phyloP scores from a whole-genome alignment of 73 alveolate species.

The Paramecium octaurelia region DNA sequence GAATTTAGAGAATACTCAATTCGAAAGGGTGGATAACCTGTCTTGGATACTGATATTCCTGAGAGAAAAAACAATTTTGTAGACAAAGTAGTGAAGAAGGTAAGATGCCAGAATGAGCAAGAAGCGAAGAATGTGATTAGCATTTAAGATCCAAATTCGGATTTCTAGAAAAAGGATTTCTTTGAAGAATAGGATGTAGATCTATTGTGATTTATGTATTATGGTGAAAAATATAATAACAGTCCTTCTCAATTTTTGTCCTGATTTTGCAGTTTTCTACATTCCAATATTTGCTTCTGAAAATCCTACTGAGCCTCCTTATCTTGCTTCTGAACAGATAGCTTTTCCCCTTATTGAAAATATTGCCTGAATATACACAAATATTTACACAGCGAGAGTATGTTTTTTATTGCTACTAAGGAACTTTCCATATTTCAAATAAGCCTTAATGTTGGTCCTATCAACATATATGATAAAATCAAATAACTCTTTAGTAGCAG shows the following conservation, averaged over 20 bases:
- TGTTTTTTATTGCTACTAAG: background rate
- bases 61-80: background rate
- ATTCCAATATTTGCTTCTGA: background rate
- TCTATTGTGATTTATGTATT: background rate
- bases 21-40: background rate
- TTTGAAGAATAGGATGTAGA: background rate
- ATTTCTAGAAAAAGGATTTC: background rate
- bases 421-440: background rate
- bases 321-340: background rate
- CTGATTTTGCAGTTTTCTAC: background rate
- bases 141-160: conserved; percentile 1
- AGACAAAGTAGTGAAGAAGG: background rate
- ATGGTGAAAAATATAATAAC: background rate
- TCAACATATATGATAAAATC: background rate
- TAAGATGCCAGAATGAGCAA: background rate
- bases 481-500: background rate
- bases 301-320: background rate
- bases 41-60: background rate
- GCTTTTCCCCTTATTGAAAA: background rate
- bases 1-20: background rate
- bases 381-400: background rate
- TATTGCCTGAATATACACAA: background rate
- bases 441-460: background rate
- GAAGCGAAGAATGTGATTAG: background rate
- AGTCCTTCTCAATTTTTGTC: background rate